Percentiles rank a stretch among this genome's conserved stretches.
phyloP scores from a whole-genome alignment of 345 rosid species.

The Camelina neglecta region DNA sequence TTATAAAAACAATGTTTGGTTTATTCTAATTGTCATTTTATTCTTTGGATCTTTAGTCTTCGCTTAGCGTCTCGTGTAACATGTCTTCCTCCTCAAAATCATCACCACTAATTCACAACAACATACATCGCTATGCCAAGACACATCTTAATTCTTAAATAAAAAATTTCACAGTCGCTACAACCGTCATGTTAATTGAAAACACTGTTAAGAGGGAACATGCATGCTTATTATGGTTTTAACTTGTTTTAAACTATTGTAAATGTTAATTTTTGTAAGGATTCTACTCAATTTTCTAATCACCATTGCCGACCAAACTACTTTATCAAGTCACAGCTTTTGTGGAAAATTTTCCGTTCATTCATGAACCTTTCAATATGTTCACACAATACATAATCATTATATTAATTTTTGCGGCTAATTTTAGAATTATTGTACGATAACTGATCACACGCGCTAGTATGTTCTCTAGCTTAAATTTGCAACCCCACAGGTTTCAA shows the following conservation, averaged over 20 bases:
- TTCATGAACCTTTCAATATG: slow-evolving; percentile 26
- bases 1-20: slow-evolving; percentile 49
- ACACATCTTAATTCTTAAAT: background rate
- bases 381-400: slow-evolving; percentile 18
- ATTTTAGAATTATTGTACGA: background rate
- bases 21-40: slow-evolving; percentile 45
- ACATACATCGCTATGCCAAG: background rate
- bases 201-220: background rate
- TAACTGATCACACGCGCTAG: slow-evolving; percentile 28
- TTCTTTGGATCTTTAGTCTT: slow-evolving; percentile 39
- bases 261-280: background rate
- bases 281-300: slow-evolving; percentile 15
- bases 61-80: slow-evolving; percentile 36
- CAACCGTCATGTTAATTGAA: background rate
- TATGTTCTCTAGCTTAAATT: slow-evolving; percentile 14
- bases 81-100: slow-evolving; percentile 46
- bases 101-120: slow-evolving; percentile 26
- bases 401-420: slow-evolving; percentile 29
- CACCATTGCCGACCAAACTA: slow-evolving; percentile 40
- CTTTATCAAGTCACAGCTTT: slow-evolving; percentile 41
- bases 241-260: background rate
- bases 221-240: background rate
- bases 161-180: background rate
- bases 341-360: slow-evolving; percentile 31
- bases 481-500: background rate